These are phyloP conservation scores for Bipolaris sorokiniana DNA, from an alignment of 2,329 filamentous ascomycete species.

Conservation along the genomic window DNA sequence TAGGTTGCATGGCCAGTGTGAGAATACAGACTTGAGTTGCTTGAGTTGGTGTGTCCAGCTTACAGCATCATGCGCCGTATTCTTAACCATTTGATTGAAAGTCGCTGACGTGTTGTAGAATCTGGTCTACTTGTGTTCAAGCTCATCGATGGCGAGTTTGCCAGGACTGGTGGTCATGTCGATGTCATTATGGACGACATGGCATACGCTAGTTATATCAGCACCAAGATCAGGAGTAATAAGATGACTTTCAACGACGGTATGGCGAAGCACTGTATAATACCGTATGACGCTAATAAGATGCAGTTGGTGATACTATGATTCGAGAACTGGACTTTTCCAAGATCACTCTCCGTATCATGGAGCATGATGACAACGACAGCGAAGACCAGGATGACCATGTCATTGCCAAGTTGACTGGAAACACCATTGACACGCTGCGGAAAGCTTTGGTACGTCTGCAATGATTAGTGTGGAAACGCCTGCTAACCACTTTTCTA, in stretches of 20 bases:
- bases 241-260: slow-evolving; percentile 82
- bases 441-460: slow-evolving; percentile 79
- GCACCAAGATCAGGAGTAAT: slow-evolving; percentile 73
- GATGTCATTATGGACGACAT: slow-evolving; percentile 95
- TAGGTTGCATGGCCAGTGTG: slow-evolving; percentile 49
- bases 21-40: slow-evolving; percentile 25
- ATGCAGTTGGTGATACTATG: slow-evolving; percentile 81
- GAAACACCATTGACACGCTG: slow-evolving; percentile 84
- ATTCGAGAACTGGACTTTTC: slow-evolving; percentile 98
- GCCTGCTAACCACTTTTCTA: slow-evolving; percentile 47
- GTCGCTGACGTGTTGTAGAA: slow-evolving; percentile 61
- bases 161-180: slow-evolving; percentile 75
- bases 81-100: slow-evolving; percentile 12
- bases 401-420: slow-evolving; percentile 80
- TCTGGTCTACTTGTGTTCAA: slow-evolving; percentile 94
- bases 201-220: slow-evolving; percentile 86
- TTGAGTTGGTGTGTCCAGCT: slow-evolving; percentile 36
- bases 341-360: slow-evolving; percentile 83
- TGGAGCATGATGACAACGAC: slow-evolving; percentile 77
- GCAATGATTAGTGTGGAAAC: slow-evolving; percentile 6
- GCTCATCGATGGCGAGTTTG: slow-evolving; percentile 85
- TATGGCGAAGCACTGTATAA: slow-evolving; percentile 33
- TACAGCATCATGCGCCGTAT: slow-evolving; percentile 25
- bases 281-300: slow-evolving; percentile 29
- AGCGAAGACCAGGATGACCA: slow-evolving; percentile 73